Evolutionary conservation across 2,329 filamentous ascomycete genomes (phyloP).

Genomic region (Penicillium janthinellum): DNA sequence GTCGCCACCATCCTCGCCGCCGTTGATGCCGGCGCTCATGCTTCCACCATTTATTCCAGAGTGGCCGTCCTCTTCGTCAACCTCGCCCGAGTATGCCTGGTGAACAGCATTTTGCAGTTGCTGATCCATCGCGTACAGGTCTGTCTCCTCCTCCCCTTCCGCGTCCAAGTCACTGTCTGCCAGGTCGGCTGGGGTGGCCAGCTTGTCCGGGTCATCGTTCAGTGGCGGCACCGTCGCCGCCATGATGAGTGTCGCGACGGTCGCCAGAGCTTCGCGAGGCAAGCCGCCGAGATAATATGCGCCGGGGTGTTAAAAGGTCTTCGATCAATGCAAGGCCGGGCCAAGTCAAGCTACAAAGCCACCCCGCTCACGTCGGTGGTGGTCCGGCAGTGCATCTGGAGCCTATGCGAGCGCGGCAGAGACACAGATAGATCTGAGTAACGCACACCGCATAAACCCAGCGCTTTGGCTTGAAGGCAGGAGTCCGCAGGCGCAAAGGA

Average conservation of each 20-base stretch:
- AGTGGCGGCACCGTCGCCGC: constrained; percentile 45
- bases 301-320: constrained; percentile 8
- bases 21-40: constrained; percentile 30
- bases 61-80: constrained; percentile 30
- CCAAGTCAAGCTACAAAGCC: constrained; percentile 33
- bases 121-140: constrained; percentile 44
- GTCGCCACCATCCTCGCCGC: constrained; percentile 40
- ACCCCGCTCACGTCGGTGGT: constrained; percentile 31
- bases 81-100: constrained; percentile 37
- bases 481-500: constrained; percentile 18
- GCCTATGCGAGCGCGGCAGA: constrained; percentile 7
- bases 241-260: constrained; percentile 42
- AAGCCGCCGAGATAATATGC: constrained; percentile 8
- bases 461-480: constrained; percentile 1
- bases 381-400: constrained; percentile 28
- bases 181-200: constrained; percentile 35
- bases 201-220: constrained; percentile 37
- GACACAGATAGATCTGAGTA: neutral
- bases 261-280: constrained; percentile 39
- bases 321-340: constrained; percentile 22
- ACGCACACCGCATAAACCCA: neutral
- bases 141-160: constrained; percentile 48
- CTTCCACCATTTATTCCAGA: constrained; percentile 39
- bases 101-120: constrained; percentile 43
- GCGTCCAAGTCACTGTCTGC: constrained; percentile 48